Percentiles rank a stretch among this genome's conserved stretches.
Conservation (phyloP, 768 basidiomycete genomes). For the Panaeolus papilionaceus region DNA sequence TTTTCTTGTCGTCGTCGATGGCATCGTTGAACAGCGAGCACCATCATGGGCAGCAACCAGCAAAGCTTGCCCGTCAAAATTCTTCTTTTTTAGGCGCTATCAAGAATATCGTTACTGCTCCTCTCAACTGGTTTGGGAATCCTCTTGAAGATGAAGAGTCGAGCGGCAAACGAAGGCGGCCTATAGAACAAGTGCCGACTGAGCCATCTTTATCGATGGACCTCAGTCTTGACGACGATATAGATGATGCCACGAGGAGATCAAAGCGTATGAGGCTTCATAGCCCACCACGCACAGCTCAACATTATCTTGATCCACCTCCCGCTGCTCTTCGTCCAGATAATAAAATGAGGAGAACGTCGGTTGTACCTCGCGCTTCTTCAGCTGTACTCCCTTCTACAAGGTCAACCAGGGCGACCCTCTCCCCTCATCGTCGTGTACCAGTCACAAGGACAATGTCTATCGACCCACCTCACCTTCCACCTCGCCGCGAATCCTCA, state of each 20-base stretch:
- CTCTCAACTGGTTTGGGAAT: constrained; percentile 61
- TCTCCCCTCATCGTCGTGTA: constrained; percentile 50
- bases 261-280: constrained; percentile 60
- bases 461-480: constrained; percentile 62
- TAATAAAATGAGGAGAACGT: constrained; percentile 32
- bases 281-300: constrained; percentile 50
- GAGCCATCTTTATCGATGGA: constrained; percentile 26
- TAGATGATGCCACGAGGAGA: constrained; percentile 39
- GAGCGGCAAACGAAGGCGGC: constrained; percentile 62
- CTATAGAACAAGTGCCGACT: constrained; percentile 35
- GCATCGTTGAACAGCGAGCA: constrained; percentile 14
- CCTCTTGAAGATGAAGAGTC: constrained; percentile 56
- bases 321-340: constrained; percentile 45
- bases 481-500: constrained; percentile 45
- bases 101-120: constrained; percentile 70
- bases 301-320: constrained; percentile 61
- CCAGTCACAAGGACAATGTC: constrained; percentile 68
- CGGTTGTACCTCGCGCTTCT: constrained; percentile 34
- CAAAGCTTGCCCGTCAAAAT: constrained; percentile 54
- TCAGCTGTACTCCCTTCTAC: constrained; percentile 34
- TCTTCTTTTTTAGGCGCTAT: constrained; percentile 66
- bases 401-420: constrained; percentile 42
- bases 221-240: constrained; percentile 33
- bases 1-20: constrained; percentile 13
- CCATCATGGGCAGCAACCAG: constrained; percentile 33